Conservation (phyloP, 2,329 filamentous ascomycete species). For the Celoporthe dispersa region DNA sequence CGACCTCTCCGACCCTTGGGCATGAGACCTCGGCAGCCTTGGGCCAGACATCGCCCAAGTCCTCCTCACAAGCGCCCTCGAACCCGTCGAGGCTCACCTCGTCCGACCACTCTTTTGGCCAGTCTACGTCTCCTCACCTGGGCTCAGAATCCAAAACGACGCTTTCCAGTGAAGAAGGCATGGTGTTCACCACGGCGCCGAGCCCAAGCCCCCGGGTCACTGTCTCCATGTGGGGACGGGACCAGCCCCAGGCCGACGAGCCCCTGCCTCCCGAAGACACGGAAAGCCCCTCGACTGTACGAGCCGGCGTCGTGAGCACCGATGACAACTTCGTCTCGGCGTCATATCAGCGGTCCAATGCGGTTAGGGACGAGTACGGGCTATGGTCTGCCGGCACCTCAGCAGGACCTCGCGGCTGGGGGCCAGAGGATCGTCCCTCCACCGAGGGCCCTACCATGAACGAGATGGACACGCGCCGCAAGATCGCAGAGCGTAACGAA, state of each 20-base stretch:
- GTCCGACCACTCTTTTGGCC: slow-evolving; percentile 38
- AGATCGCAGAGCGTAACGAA: slow-evolving; percentile 51
- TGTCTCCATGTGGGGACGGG: slow-evolving; percentile 60
- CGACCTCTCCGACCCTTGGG: slow-evolving; percentile 47
- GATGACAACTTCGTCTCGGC: slow-evolving; percentile 40
- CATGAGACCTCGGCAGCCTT: slow-evolving; percentile 36
- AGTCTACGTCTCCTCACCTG: slow-evolving; percentile 44
- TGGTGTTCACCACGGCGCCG: slow-evolving; percentile 43
- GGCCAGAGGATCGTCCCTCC: slow-evolving; percentile 49
- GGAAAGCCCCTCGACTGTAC: slow-evolving; percentile 42
- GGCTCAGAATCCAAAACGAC: slow-evolving; percentile 56
- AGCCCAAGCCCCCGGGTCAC: slow-evolving; percentile 58
- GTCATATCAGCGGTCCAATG: slow-evolving; percentile 29
- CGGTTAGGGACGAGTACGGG: slow-evolving; percentile 46
- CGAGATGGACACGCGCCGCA: slow-evolving; percentile 48
- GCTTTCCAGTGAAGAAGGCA: slow-evolving; percentile 55
- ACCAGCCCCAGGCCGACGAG: slow-evolving; percentile 41
- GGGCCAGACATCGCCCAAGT: slow-evolving; percentile 37
- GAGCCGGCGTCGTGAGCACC: slow-evolving; percentile 40
- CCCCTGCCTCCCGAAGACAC: slow-evolving; percentile 39
- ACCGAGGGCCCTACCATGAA: slow-evolving; percentile 55
- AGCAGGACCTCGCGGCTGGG: slow-evolving; percentile 52
- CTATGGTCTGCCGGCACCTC: slow-evolving; percentile 45
- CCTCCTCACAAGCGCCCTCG: slow-evolving; percentile 49
- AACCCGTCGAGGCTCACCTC: slow-evolving; percentile 43